These are phyloP conservation scores for Penicillium sp. DNA, from an alignment of 2,329 filamentous ascomycete genomes.

Conservation along the genomic window DNA sequence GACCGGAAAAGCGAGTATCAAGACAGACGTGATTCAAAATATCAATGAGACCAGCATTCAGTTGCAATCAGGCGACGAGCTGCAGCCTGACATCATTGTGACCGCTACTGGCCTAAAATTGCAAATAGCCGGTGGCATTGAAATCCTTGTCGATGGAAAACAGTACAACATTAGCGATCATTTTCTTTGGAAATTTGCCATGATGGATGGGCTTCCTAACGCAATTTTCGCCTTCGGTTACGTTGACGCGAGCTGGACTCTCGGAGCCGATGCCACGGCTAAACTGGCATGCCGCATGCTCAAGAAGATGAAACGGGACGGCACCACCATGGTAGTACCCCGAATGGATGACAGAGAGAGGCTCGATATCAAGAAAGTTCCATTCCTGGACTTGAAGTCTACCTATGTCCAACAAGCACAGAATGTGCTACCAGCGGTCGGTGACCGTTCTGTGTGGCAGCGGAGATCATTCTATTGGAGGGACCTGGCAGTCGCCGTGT, in stretches of 20 bases:
- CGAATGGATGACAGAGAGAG: background rate
- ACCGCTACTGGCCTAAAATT: slow-evolving; percentile 39
- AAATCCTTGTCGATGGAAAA: slow-evolving; percentile 31
- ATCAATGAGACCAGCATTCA: slow-evolving; percentile 52
- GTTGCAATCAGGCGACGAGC: slow-evolving; percentile 42
- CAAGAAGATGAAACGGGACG: slow-evolving; percentile 17
- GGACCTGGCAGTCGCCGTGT: background rate
- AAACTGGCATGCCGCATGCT: slow-evolving; percentile 30
- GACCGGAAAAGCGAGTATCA: slow-evolving; percentile 19
- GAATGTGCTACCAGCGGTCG: background rate
- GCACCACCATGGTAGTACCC: background rate
- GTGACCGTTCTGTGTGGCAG: background rate
- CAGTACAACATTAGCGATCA: slow-evolving; percentile 27
- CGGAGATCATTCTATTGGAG: background rate
- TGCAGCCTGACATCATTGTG: slow-evolving; percentile 39
- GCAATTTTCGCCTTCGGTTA: slow-evolving; percentile 33
- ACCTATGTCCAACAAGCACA: background rate
- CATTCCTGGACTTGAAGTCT: background rate
- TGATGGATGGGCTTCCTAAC: slow-evolving; percentile 10
- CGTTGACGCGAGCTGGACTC: slow-evolving; percentile 36
- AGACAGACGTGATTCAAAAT: slow-evolving; percentile 53
- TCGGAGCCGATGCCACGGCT: slow-evolving; percentile 37
- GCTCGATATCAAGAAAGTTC: background rate
- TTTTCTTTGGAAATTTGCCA: slow-evolving; percentile 33
- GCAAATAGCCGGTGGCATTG: slow-evolving; percentile 28